phyloP scores from a whole-genome alignment of 2,329 filamentous ascomycete species.

The Phaeosphaeria sp. region DNA sequence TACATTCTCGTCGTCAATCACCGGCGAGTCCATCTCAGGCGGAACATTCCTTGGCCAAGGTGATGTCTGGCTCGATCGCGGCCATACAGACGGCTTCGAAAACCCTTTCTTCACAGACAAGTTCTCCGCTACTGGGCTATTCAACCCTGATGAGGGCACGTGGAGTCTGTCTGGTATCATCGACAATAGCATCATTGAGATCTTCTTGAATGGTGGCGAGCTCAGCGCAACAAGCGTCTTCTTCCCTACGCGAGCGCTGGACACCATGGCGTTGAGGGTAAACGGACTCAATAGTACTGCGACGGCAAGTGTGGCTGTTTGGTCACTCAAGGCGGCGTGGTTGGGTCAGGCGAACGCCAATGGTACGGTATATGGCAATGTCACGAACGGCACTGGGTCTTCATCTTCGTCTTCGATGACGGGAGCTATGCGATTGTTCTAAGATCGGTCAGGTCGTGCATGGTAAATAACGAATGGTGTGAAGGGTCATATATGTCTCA shows the following conservation, averaged over 20 bases:
- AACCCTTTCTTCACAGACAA: conserved; percentile 65
- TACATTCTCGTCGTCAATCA: conserved; percentile 59
- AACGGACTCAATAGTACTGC: conserved; percentile 44
- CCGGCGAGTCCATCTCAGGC: conserved; percentile 58
- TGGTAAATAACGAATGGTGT: too few species aligned
- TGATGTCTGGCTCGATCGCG: conserved; percentile 60
- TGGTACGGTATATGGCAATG: conserved; percentile 45
- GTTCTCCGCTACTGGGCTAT: conserved; percentile 50
- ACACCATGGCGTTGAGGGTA: conserved; percentile 43
- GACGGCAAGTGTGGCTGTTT: conserved; percentile 49
- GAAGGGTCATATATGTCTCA: too few species aligned
- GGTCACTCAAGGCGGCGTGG: conserved; percentile 50
- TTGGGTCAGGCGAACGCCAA: conserved; percentile 33
- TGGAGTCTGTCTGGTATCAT: conserved; percentile 59
- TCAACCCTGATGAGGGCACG: conserved; percentile 31
- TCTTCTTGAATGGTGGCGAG: conserved; percentile 62
- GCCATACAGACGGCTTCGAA: conserved; percentile 57
- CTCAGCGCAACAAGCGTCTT: conserved; percentile 60
- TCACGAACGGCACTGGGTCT: conserved; percentile 22
- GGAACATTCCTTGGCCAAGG: conserved; percentile 57
- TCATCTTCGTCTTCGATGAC: not conserved
- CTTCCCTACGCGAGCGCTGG: conserved; percentile 56
- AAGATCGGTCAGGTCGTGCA: too few species aligned
- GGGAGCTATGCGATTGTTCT: not conserved
- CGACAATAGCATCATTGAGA: conserved; percentile 62